Percentiles rank a stretch among this genome's conserved stretches.
phyloP scores from a whole-genome alignment of 768 basidiomycete species.

The Clavaria fumosa region DNA sequence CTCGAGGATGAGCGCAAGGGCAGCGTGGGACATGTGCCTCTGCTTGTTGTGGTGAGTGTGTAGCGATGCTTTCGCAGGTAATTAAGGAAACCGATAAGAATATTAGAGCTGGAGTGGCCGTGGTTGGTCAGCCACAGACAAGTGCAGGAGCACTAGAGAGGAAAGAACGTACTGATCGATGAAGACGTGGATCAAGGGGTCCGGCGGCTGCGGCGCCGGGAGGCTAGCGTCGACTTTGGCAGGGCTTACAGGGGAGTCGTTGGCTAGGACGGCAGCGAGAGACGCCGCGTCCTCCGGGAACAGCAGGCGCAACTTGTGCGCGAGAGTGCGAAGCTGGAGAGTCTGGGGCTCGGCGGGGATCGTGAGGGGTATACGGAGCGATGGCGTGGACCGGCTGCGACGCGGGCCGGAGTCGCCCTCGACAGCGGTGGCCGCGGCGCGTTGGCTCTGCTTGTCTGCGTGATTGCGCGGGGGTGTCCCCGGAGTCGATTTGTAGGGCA shows the following conservation, averaged over 20 bases:
- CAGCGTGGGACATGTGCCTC: too few species aligned
- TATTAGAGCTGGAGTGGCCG: too few species aligned
- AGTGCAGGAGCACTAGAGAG: too few species aligned
- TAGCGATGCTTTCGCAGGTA: too few species aligned
- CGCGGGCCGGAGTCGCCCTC: not conserved
- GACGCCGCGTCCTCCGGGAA: conserved; percentile 34
- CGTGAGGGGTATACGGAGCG: conserved; percentile 20
- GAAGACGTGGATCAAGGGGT: conserved; percentile 20
- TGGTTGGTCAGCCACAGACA: too few species aligned
- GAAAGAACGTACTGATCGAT: conserved; percentile 39
- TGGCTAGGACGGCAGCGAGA: conserved; percentile 5
- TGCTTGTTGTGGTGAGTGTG: too few species aligned
- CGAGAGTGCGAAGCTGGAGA: conserved; percentile 34
- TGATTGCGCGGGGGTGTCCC: conserved; percentile 9
- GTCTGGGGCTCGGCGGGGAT: conserved; percentile 4
- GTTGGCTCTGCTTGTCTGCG: conserved; percentile 20
- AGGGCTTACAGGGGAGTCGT: conserved; percentile 4
- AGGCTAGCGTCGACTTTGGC: conserved; percentile 9
- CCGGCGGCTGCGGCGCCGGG: conserved; percentile 7
- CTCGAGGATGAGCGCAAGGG: too few species aligned
- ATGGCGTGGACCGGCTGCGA: conserved; percentile 27
- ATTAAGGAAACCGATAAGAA: too few species aligned
- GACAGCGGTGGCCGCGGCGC: not conserved
- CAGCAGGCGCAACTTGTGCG: conserved; percentile 36
- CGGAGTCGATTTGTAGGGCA: conserved; percentile 15